These are phyloP conservation scores for Phellopilus nigrolimitatus DNA, from an alignment of 1,284 basidiomycete species.

Conservation along the genomic window DNA sequence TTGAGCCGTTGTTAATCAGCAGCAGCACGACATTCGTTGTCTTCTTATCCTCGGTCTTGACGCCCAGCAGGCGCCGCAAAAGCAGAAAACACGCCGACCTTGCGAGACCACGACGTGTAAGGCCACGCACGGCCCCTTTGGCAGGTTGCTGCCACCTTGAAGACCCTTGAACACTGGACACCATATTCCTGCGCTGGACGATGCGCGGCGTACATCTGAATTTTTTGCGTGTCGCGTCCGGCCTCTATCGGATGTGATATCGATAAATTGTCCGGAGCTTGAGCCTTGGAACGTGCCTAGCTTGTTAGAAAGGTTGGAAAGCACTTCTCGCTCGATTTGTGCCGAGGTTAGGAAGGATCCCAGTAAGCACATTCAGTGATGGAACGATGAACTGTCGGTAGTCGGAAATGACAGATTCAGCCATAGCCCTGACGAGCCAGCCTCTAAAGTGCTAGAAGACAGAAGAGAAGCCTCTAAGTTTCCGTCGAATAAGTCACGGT, in stretches of 20 bases:
- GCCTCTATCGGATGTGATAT: slow-evolving; percentile 1
- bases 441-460: not conserved
- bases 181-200: not conserved
- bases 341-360: slow-evolving; percentile 4
- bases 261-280: slow-evolving; percentile 3
- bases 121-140: not conserved
- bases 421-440: not conserved
- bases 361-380: slow-evolving; percentile 8
- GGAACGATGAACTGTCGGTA: not conserved
- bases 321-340: not conserved
- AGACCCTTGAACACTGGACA: slow-evolving; percentile 5
- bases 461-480: not conserved
- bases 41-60: too few species aligned
- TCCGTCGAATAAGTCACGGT: not conserved
- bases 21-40: too few species aligned
- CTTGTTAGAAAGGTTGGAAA: slow-evolving; percentile 3
- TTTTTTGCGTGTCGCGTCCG: not conserved
- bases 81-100: slow-evolving; percentile 16
- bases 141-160: not conserved
- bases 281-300: slow-evolving; percentile 10
- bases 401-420: not conserved
- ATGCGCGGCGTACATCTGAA: not conserved
- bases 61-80: too few species aligned
- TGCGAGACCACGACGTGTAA: slow-evolving; percentile 1
- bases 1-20: too few species aligned